Evolutionary conservation across 169 alveolate species (phyloP), one percentile per base, ranked within the genome.

Genomic region (Ichthyophthirius multifiliis): DNA sequence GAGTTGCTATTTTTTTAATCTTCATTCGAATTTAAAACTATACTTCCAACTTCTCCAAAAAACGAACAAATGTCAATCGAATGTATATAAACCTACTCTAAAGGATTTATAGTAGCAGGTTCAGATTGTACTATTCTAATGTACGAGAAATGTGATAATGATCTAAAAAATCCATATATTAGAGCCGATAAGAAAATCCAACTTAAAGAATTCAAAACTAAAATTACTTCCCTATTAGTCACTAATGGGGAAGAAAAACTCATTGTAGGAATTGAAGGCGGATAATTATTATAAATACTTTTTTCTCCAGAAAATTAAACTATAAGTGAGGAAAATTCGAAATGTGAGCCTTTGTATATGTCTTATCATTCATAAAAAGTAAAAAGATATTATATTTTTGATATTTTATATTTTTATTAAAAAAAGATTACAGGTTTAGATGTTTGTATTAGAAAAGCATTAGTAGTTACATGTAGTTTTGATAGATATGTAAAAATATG

Each of bases 401-500:
- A 87, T 55, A 90, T 90, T 41, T 89, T 92, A 31, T 89, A 94
- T 2, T 93, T 96, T 83, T 97, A 94, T 78, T 85, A 94, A 3
- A 94, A 93, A 73, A 79, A 94, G 16, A 89, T 94, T 32, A 85
- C 90, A 45, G 99, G 99, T 13, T 62, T 97, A 87, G 99, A 96
- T 80, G 92, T 93, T 16, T 96, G 99, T 46, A 92, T 92, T 31
- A 93, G 96, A 81, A 97, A 95, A 84, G 97, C 97, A 4, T 84
- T 96, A 48, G 91, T 95, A 30, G 98, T 92, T 43, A 95, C 98
- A 31, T 95, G 98, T 78, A 94, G 97, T n/a, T 80, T 82, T n/a
- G 99, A 97, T 89, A 92, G 94, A 74, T 87, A 97, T 44, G 97
- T 97, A n/a, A 87, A 98, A 23, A 94, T 96, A 23, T 97, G 99